Base-by-base conservation (phyloP, 2,329 filamentous ascomycete species). In the Helotiales sp. region DNA sequence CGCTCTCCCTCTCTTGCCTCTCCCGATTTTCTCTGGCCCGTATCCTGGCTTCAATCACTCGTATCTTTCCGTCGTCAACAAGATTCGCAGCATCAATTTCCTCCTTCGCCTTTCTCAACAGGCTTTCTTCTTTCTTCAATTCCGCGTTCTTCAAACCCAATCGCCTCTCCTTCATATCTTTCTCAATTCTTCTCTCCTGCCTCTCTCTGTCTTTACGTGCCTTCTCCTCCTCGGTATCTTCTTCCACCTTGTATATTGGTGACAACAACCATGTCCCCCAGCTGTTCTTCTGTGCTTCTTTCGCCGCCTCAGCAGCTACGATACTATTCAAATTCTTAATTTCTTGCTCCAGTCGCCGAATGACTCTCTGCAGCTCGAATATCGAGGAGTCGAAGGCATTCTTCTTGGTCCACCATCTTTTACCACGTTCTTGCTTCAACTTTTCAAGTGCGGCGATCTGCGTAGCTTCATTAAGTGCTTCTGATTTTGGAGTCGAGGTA, bases 161-260 rank as follows among this genome's bases (percentile, higher is more conserved):
- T 30, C 62, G 56, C 52, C 64, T 64, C 27, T 27, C 15, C 17
- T 53, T 55, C 29, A 73, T 31, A 49, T 59, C 55, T 33, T 66
- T 59, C 63, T 72, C 69, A 63, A 52, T 71, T 65, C 55, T 67
- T 73, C 71, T 69, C 63, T 72, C 67, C 58, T 71, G 67, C 29
- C 65, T 69, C 24, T 60, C 58, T 27, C 64, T 69, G 33, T 70
- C 69, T 54, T 73, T 73, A 2, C 52, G 61, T 56, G 54, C 67
- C 53, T 71, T 74, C 44, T 70, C 68, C 17, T 72, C 69, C n/a
- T 73, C 71, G 1, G 12, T 71, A 1, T 71, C 68, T 50, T 64
- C 62, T 40, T 27, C 24, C 57, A 62, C 65, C 52, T 69, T 71
- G 55, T 63, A 68, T 47, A 73, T 52, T 24, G 65, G 62, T 27